phyloP scores from a whole-genome alignment of 108 stramenopile genomes.

The Cylindrotheca fusiformis region DNA sequence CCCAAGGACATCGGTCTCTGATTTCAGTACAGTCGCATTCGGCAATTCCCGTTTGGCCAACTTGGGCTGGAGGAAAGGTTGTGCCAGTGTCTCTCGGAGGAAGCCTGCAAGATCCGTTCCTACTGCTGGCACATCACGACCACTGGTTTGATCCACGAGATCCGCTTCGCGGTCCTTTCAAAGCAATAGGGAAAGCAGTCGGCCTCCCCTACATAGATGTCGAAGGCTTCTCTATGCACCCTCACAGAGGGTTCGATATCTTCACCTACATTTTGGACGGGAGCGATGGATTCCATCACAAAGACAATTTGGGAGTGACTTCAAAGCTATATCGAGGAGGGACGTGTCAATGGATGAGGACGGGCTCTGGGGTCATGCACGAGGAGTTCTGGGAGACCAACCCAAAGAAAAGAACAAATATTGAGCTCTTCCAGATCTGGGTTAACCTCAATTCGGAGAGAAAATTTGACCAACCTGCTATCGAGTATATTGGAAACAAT shows the following conservation, averaged over 20 bases:
- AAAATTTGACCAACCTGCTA: constrained; percentile 54
- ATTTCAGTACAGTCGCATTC: background rate
- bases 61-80: background rate
- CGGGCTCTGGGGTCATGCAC: constrained; percentile 82
- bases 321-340: constrained; percentile 49
- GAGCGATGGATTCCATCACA: constrained; percentile 61
- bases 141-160: constrained; percentile 78
- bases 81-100: background rate
- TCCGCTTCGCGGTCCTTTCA: constrained; percentile 41
- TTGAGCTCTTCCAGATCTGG: constrained; percentile 88
- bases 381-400: constrained; percentile 87
- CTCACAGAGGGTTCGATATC: constrained; percentile 84
- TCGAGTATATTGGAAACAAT: constrained; percentile 2
- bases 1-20: too few relatives aligned
- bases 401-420: constrained; percentile 20
- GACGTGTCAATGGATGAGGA: constrained; percentile 76
- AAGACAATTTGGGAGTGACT: constrained; percentile 71
- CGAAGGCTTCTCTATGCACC: constrained; percentile 88
- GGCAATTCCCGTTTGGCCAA: background rate
- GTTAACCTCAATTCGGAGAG: constrained; percentile 58
- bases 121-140: constrained; percentile 82
- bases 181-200: constrained; percentile 41
- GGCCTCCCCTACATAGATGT: constrained; percentile 37
- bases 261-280: constrained; percentile 72
- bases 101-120: constrained; percentile 43